These are phyloP conservation scores for Epichloe sp. DNA, from an alignment of 2,329 filamentous ascomycete species.

Conservation along the genomic window DNA sequence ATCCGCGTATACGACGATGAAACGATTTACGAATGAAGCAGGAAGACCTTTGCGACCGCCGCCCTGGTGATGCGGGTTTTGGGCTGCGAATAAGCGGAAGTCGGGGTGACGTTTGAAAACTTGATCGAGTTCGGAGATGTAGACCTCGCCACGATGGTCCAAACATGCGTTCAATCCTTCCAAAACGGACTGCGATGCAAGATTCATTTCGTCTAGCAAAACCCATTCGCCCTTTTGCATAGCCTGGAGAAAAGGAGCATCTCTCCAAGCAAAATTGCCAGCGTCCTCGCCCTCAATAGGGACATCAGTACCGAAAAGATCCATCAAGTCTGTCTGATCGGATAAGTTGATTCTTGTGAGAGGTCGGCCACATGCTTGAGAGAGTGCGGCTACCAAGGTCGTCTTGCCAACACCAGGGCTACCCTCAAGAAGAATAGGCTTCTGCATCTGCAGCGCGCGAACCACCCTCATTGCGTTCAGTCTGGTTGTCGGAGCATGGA, in stretches of 20 bases:
- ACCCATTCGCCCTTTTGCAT: conserved; percentile 98
- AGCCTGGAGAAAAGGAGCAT: conserved; percentile 86
- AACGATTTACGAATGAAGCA: conserved; percentile 93
- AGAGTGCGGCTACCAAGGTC: conserved; percentile 75
- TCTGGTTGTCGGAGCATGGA: conserved; percentile 80
- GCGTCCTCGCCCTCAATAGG: conserved; percentile 86
- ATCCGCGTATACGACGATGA: conserved; percentile 95
- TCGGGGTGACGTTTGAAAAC: conserved; percentile 80
- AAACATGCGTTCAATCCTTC: conserved; percentile 94
- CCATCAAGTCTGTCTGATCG: conserved; percentile 95
- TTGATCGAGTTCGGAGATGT: conserved; percentile 88
- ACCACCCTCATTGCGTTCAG: conserved; percentile 84
- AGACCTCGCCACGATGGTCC: conserved; percentile 91
- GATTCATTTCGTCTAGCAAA: conserved; percentile 93
- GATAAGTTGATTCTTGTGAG: conserved; percentile 93
- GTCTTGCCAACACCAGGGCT: conserved; percentile 98
- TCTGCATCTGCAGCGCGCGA: conserved; percentile 74
- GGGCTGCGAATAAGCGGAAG: conserved; percentile 91
- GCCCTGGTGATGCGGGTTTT: conserved; percentile 95
- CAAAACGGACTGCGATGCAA: conserved; percentile 90
- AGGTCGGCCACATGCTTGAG: conserved; percentile 64
- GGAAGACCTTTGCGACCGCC: conserved; percentile 90
- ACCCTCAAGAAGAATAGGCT: conserved; percentile 88
- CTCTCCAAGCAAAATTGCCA: conserved; percentile 87
- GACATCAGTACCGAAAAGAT: conserved; percentile 92